phyloP scores from a whole-genome alignment of 768 basidiomycete genomes.

The Tricholoma sp. region DNA sequence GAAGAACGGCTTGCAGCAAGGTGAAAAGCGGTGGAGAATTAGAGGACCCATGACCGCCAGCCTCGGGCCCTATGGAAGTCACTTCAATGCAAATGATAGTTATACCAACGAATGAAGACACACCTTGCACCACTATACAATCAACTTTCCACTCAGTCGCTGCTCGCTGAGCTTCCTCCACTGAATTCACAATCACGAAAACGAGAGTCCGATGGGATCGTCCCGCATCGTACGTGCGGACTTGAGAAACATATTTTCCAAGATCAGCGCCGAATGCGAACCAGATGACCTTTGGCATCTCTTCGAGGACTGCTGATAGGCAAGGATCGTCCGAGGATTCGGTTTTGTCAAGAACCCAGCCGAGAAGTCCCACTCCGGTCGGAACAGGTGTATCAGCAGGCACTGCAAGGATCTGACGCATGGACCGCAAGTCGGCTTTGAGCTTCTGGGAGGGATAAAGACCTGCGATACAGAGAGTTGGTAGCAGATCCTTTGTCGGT shows the following conservation, averaged over 20 bases:
- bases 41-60: conserved; percentile 42
- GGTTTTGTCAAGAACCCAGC: conserved; percentile 49
- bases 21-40: conserved; percentile 33
- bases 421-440: conserved; percentile 33
- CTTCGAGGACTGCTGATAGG: conserved; percentile 39
- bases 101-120: background rate
- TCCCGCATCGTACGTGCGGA: conserved; percentile 33
- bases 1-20: conserved; percentile 30
- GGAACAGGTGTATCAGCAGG: conserved; percentile 33
- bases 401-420: conserved; percentile 15
- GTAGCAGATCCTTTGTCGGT: background rate
- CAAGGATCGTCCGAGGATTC: conserved; percentile 27
- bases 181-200: conserved; percentile 46
- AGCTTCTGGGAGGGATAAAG: conserved; percentile 30
- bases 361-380: conserved; percentile 54
- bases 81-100: background rate
- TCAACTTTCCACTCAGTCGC: conserved; percentile 49
- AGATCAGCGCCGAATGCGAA: conserved; percentile 54
- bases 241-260: conserved; percentile 44
- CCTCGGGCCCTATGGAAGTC: conserved; percentile 35
- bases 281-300: conserved; percentile 51
- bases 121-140: conserved; percentile 64
- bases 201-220: conserved; percentile 43
- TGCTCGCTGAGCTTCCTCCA: conserved; percentile 44
- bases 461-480: conserved; percentile 22